Evolutionary conservation across 768 basidiomycete species (phyloP).

Genomic region (Boletus rubroflammeus): DNA sequence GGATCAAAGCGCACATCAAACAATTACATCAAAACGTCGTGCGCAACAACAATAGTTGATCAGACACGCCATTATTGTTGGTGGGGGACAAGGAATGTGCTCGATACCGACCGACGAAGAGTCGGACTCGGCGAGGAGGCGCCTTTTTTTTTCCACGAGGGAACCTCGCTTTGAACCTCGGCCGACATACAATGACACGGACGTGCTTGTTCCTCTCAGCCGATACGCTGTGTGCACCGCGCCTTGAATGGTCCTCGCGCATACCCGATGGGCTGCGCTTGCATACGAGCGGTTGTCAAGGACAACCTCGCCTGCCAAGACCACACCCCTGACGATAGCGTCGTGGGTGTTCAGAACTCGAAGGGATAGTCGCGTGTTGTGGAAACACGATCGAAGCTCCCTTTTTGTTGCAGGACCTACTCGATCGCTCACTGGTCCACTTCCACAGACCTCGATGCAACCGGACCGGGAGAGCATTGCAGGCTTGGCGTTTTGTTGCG

Average conservation of each 20-base stretch:
- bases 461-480: neutral
- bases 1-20: neutral
- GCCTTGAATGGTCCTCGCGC: neutral
- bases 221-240: neutral
- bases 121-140: neutral
- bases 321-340: neutral
- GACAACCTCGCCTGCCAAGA: neutral
- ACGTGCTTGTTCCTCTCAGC: neutral
- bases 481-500: conserved; percentile 7
- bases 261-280: neutral
- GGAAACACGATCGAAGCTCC: neutral
- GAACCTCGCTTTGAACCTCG: neutral
- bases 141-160: neutral
- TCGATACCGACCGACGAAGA: neutral
- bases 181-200: neutral
- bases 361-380: neutral
- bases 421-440: neutral
- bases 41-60: neutral
- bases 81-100: neutral
- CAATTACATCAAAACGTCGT: neutral
- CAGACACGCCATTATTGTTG: neutral
- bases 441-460: conserved; percentile 7
- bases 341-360: neutral
- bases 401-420: neutral
- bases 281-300: neutral